Evolutionary conservation across 306 rosid genomes (phyloP).

Genomic region (apple (Malus domestica)): DNA sequence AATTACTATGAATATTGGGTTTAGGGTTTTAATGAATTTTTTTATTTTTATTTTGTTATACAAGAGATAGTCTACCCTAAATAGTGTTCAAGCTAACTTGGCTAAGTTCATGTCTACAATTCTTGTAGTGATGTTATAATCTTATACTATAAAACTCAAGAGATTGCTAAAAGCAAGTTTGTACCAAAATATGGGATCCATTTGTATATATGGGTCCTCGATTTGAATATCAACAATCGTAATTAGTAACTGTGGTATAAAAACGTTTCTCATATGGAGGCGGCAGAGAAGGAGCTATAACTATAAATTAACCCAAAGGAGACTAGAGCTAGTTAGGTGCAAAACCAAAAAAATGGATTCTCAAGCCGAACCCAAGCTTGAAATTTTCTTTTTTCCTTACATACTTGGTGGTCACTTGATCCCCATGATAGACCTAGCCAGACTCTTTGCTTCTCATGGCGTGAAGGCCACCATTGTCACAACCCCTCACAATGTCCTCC

Average conservation of each 20-base stretch:
- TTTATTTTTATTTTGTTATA: too few species aligned
- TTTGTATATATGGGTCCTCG: neutral
- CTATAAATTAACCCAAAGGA: neutral
- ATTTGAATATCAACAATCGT: neutral
- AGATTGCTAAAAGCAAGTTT: too few species aligned
- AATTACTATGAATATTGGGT: too few species aligned
- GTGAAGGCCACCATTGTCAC: constrained; percentile 44
- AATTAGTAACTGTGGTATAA: neutral
- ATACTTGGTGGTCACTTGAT: constrained; percentile 54
- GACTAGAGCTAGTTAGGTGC: neutral
- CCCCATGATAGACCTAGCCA: constrained; percentile 67
- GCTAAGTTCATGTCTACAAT: too few species aligned
- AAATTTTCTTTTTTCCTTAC: constrained; percentile 30
- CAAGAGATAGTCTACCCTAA: too few species aligned
- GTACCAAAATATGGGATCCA: neutral
- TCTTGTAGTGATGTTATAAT: too few species aligned
- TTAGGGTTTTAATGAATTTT: too few species aligned
- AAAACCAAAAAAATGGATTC: constrained; percentile 14
- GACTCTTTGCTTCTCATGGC: constrained; percentile 53
- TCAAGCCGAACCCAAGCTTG: constrained; percentile 1
- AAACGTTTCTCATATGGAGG: neutral
- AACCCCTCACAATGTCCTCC: constrained; percentile 27
- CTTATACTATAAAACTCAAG: neutral
- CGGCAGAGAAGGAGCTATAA: neutral
- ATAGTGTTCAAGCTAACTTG: too few species aligned